Percentiles rank a stretch among this genome's conserved stretches.
Conservation (phyloP, 305 asterid genomes). For the Fraxinus ornus region DNA sequence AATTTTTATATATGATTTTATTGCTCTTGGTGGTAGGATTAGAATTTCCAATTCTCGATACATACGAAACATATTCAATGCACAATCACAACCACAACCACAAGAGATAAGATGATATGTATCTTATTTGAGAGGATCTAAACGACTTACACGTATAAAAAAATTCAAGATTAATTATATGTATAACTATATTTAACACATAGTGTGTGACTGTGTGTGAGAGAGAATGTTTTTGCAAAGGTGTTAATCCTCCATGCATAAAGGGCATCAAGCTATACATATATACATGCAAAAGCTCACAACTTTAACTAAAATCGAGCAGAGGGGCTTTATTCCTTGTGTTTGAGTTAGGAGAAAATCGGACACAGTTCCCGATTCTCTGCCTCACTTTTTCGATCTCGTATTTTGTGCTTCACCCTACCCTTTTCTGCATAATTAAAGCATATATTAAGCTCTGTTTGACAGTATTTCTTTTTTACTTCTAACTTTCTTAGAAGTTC, state of each 20-base stretch:
- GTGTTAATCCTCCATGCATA: neutral
- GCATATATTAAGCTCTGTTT: neutral
- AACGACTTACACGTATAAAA: too few relatives aligned
- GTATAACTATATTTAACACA: neutral
- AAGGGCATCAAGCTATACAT: neutral
- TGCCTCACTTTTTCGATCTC: slow-evolving; percentile 43
- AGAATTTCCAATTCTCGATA: neutral
- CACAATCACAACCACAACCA: too few relatives aligned
- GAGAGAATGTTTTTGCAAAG: neutral
- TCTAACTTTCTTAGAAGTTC: too few relatives aligned
- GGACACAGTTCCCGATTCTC: slow-evolving; percentile 52
- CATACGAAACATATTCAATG: too few relatives aligned
- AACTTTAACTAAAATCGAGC: slow-evolving; percentile 19
- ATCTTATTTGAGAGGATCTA: neutral
- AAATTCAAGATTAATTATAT: too few relatives aligned
- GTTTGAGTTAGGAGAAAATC: slow-evolving; percentile 32
- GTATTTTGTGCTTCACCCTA: slow-evolving; percentile 27
- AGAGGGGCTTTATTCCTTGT: slow-evolving; percentile 25
- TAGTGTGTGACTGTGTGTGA: neutral
- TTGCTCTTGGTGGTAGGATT: neutral
- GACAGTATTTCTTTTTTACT: too few relatives aligned
- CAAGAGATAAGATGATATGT: neutral
- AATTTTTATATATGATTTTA: too few relatives aligned
- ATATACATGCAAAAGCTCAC: neutral
- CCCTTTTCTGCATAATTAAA: neutral